These are phyloP conservation scores for Polytrichum commune DNA, from an alignment of 225 moss, liverwort and hornwort species.

Conservation along the genomic window DNA sequence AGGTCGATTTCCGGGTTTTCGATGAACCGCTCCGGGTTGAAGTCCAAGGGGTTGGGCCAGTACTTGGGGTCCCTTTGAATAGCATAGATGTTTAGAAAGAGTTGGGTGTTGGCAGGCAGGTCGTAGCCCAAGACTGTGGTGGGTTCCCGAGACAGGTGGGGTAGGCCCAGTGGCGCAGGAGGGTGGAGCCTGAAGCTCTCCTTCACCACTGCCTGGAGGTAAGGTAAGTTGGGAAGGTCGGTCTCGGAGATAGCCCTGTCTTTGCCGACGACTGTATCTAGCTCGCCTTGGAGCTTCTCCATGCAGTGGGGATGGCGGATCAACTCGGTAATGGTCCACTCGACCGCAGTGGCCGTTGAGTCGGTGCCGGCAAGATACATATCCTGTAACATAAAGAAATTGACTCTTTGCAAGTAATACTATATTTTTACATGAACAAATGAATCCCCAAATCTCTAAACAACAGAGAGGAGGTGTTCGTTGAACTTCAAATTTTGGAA, in stretches of 20 bases:
- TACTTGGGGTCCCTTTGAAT: conserved; percentile 16
- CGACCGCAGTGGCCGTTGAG: background rate
- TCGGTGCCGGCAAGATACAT: background rate
- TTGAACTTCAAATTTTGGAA: background rate
- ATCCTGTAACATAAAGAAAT: background rate
- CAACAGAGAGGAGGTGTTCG: background rate
- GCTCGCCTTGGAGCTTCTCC: background rate
- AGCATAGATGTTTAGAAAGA: background rate
- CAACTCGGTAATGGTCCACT: background rate
- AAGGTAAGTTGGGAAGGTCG: background rate
- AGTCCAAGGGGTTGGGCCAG: conserved; percentile 14
- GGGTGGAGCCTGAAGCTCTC: background rate
- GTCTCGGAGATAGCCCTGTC: background rate
- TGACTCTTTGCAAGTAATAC: too few species aligned
- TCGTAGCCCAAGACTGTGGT: background rate
- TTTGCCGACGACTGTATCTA: background rate
- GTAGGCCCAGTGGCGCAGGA: background rate
- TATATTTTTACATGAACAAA: too few species aligned
- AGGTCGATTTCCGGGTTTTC: background rate
- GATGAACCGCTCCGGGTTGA: conserved; percentile 27
- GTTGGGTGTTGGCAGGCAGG: conserved; percentile 1
- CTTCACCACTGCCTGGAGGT: conserved; percentile 2
- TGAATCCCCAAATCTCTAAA: background rate
- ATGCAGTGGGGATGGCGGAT: conserved; percentile 1
- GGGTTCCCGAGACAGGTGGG: background rate